Conservation (phyloP, 441 rosid species). For the Dalechampia spathulata region DNA sequence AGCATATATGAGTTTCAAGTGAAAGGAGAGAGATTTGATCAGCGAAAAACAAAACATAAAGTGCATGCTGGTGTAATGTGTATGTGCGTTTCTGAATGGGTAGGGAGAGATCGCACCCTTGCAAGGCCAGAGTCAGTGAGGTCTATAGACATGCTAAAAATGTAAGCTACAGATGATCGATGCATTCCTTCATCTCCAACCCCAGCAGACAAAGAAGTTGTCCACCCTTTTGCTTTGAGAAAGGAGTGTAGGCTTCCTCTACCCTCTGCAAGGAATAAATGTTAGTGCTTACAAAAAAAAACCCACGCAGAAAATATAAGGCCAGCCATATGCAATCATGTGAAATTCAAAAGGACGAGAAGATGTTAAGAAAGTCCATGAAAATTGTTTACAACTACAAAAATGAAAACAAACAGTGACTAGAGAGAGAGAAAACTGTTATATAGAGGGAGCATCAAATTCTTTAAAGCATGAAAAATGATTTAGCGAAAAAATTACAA, state of each 20-base stretch:
- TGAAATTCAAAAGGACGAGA: constrained; percentile 1
- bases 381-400: neutral
- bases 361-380: neutral
- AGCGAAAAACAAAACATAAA: neutral
- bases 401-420: too few relatives aligned
- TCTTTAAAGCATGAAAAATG: neutral
- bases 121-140: constrained; percentile 92
- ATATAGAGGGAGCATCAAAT: too few relatives aligned
- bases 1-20: neutral
- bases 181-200: constrained; percentile 89
- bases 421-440: too few relatives aligned
- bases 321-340: neutral
- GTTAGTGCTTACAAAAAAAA: constrained; percentile 7
- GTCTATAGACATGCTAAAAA: constrained; percentile 80
- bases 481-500: neutral
- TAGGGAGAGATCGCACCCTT: constrained; percentile 37
- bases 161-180: constrained; percentile 81
- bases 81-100: neutral
- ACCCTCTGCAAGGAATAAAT: constrained; percentile 68
- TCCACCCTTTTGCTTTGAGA: constrained; percentile 85
- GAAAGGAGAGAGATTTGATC: neutral
- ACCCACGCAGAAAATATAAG: constrained; percentile 10
- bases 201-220: constrained; percentile 85
- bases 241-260: constrained; percentile 88
- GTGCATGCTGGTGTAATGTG: neutral